These are phyloP conservation scores for Suhomyces choctaworum DNA, from an alignment of 1,139 yeast species.

Conservation along the genomic window DNA sequence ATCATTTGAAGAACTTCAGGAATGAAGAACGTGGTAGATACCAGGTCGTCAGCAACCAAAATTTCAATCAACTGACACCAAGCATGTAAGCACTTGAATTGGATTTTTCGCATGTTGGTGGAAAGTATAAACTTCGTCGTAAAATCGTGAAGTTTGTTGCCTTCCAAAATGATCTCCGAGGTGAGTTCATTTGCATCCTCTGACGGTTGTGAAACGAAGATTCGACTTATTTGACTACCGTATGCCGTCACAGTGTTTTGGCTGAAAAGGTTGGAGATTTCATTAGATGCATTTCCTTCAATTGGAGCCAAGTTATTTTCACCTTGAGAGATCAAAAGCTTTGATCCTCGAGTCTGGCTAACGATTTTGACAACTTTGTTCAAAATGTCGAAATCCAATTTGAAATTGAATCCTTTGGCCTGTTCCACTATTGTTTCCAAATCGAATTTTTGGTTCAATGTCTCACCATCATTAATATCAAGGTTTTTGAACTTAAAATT, in stretches of 20 bases:
- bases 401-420: conserved; percentile 21
- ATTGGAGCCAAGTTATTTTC: neutral
- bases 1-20: conserved; percentile 74
- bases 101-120: conserved; percentile 50
- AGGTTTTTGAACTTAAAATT: conserved; percentile 52
- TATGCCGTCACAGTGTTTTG: conserved; percentile 2
- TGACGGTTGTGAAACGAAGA: conserved; percentile 2
- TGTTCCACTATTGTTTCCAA: conserved; percentile 29
- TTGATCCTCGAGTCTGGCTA: conserved; percentile 24
- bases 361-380: conserved; percentile 25
- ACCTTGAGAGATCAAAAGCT: conserved; percentile 17
- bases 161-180: conserved; percentile 28
- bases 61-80: conserved; percentile 85
- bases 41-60: conserved; percentile 57
- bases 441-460: conserved; percentile 39
- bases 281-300: neutral
- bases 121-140: conserved; percentile 46
- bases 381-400: conserved; percentile 25
- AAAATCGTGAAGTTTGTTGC: conserved; percentile 32
- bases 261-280: conserved; percentile 1
- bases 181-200: conserved; percentile 1
- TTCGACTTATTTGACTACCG: conserved; percentile 1
- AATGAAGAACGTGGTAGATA: conserved; percentile 49
- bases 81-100: conserved; percentile 64
- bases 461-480: conserved; percentile 39